Evolutionary conservation across 228 moss, liverwort and hornwort genomes (phyloP).

Genomic region (Sphagnum magellanicum): DNA sequence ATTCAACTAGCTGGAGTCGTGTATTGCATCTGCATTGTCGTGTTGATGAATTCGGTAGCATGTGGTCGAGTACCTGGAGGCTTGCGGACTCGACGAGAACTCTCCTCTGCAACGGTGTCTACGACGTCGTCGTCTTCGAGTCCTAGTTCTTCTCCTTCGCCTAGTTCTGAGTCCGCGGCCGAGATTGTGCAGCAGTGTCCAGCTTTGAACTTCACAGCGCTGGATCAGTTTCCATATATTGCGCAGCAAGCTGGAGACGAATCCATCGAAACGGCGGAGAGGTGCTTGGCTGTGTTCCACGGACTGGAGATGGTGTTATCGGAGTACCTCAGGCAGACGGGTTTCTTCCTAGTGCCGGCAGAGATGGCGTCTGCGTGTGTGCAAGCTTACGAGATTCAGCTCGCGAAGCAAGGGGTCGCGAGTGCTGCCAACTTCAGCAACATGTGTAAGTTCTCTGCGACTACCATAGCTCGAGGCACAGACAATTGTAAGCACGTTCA

Average conservation of each 20-base stretch:
- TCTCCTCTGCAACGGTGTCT: too few species aligned
- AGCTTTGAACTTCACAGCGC: conserved; percentile 15
- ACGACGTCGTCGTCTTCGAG: too few species aligned
- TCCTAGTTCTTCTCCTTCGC: too few species aligned
- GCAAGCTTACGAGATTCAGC: conserved; percentile 7
- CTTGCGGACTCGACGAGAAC: too few species aligned
- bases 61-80: too few species aligned
- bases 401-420: conserved; percentile 1
- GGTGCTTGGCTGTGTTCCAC: conserved; percentile 11
- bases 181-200: too few species aligned
- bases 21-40: too few species aligned
- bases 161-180: too few species aligned
- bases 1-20: too few species aligned
- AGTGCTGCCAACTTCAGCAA: conserved; percentile 6
- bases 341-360: conserved; percentile 14
- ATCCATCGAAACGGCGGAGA: neutral
- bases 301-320: conserved; percentile 15
- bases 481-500: conserved; percentile 16
- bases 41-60: too few species aligned
- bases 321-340: conserved; percentile 11
- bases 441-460: conserved; percentile 1
- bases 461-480: conserved; percentile 12
- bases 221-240: conserved; percentile 8
- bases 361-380: conserved; percentile 11
- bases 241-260: neutral